Conservation (phyloP, 257 asterid species). For the Catharanthus roseus region DNA sequence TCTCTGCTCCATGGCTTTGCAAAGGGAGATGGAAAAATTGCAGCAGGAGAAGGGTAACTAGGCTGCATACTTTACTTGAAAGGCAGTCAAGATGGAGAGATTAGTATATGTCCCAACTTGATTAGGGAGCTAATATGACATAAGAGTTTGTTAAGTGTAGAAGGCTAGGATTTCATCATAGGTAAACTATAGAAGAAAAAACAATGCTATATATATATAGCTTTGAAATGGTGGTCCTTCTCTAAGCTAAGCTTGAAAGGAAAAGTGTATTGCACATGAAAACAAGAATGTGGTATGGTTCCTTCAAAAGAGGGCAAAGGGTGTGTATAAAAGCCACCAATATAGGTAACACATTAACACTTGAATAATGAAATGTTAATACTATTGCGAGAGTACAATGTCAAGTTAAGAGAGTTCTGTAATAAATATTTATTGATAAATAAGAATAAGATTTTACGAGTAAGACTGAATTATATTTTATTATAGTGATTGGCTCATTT, state of each 20-base stretch:
- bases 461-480: too few relatives aligned
- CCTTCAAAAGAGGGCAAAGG: background rate
- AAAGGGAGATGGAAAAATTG: background rate
- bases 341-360: background rate
- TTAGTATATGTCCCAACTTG: too few relatives aligned
- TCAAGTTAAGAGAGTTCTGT: too few relatives aligned
- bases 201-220: background rate
- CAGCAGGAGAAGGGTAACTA: background rate
- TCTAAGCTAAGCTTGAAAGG: background rate
- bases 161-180: background rate
- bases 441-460: too few relatives aligned
- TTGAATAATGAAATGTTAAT: too few relatives aligned
- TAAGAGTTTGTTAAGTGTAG: background rate
- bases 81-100: background rate
- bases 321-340: background rate
- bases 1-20: slow-evolving; percentile 3
- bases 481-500: slow-evolving; percentile 2
- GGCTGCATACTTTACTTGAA: background rate
- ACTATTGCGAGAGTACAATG: too few relatives aligned
- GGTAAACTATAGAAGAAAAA: background rate
- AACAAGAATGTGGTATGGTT: slow-evolving; percentile 4
- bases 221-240: slow-evolving; percentile 2
- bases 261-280: background rate
- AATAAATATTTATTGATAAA: too few relatives aligned
- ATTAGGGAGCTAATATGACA: too few relatives aligned